Conservation (phyloP, 345 rosid genomes). For the Gossypium australe region DNA sequence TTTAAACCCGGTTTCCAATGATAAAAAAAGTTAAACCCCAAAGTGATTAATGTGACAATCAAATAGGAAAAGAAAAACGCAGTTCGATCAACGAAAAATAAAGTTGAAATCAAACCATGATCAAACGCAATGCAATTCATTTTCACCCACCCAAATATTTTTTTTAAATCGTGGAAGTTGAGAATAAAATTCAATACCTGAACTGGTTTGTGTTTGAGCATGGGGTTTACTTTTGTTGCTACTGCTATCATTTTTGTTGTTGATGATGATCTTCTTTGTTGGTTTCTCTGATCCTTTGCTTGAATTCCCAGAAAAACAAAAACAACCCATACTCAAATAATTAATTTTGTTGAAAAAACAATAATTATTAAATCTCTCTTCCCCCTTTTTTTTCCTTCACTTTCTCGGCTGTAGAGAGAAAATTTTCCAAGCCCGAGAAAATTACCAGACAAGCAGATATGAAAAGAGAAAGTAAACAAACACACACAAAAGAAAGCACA, state of each 20-base stretch:
- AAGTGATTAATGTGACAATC: no score
- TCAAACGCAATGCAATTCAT: conserved; percentile 13
- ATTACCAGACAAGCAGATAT: neutral
- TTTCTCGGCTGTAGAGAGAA: conserved; percentile 7
- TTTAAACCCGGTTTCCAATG: neutral
- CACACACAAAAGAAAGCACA: neutral
- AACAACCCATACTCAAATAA: conserved; percentile 54
- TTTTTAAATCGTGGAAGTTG: neutral
- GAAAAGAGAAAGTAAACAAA: no score
- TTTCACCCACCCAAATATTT: neutral
- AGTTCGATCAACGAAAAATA: no score
- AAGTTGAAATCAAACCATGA: neutral
- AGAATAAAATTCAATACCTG: conserved; percentile 31
- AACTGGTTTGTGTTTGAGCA: conserved; percentile 15
- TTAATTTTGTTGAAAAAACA: neutral
- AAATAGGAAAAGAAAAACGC: no score
- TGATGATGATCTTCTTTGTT: neutral
- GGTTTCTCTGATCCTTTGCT: conserved; percentile 33
- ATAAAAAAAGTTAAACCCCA: no score
- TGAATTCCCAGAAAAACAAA: conserved; percentile 41
- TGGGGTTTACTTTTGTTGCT: neutral
- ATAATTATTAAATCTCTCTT: neutral
- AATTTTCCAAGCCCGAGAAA: neutral
- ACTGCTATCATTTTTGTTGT: neutral
- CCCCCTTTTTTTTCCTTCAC: conserved; percentile 8